phyloP scores from a whole-genome alignment of 495 filamentous ascomycete species.

The Aspergillus coremiiformis region DNA sequence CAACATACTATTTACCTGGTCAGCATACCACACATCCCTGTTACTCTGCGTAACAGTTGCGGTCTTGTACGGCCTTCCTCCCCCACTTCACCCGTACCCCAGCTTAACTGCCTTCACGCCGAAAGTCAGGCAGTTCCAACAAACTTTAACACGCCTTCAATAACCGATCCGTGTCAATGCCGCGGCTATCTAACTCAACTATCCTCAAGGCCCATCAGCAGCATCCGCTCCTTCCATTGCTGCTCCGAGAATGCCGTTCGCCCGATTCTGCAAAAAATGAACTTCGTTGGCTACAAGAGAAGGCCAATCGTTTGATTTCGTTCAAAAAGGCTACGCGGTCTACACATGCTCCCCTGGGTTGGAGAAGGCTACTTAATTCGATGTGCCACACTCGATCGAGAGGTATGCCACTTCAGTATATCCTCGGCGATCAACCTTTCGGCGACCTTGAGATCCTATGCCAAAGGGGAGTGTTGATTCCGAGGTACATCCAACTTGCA shows the following conservation, averaged over 20 bases:
- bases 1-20: no score
- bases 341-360: constrained; percentile 7
- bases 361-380: constrained; percentile 30
- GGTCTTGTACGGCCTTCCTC: no score
- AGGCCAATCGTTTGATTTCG: constrained; percentile 31
- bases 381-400: constrained; percentile 52
- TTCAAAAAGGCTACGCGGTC: neutral
- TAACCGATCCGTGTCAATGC: constrained; percentile 47
- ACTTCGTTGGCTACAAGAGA: constrained; percentile 77
- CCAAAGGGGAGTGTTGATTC: constrained; percentile 70
- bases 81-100: neutral
- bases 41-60: no score
- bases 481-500: constrained; percentile 44
- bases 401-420: constrained; percentile 80
- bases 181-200: constrained; percentile 57
- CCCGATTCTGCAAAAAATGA: constrained; percentile 64
- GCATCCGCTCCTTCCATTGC: constrained; percentile 52
- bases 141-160: neutral
- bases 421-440: constrained; percentile 84
- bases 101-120: neutral
- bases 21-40: no score
- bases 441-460: constrained; percentile 76
- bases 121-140: neutral
- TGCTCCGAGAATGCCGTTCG: constrained; percentile 64
- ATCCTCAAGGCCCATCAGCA: constrained; percentile 50